A percentile compares a stretch with the other conserved stretches of the same genome.
These are phyloP conservation scores for Simmondsia chinensis DNA, from an alignment of 148 eudicot species.

Conservation along the genomic window DNA sequence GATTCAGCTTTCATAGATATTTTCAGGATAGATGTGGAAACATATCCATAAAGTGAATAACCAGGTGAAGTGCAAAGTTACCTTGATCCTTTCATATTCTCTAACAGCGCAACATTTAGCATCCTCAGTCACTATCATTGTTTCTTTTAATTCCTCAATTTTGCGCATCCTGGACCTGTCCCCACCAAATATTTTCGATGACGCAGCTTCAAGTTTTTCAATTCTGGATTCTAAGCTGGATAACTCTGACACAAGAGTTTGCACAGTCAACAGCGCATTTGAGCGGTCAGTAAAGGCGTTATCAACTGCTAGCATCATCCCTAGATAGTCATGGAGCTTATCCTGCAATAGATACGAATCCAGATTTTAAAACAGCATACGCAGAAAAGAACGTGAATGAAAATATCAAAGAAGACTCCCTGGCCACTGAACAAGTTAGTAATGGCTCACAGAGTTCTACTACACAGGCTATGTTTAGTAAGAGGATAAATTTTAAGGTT, in stretches of 20 bases:
- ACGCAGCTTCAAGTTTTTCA: conserved; percentile 86
- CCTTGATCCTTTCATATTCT: conserved; percentile 93
- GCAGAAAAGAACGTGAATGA: background rate
- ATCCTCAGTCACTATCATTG: conserved; percentile 71
- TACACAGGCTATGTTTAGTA: no score
- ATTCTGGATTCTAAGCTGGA: conserved; percentile 61
- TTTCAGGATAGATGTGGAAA: background rate
- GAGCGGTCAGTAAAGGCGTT: conserved; percentile 92
- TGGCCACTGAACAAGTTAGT: no score
- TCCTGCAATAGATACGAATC: conserved; percentile 45
- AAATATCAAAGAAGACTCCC: no score
- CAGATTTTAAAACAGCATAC: background rate
- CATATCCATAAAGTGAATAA: background rate
- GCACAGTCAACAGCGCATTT: conserved; percentile 89
- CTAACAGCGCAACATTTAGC: conserved; percentile 72
- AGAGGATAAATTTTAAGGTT: no score
- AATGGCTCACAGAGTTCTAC: no score
- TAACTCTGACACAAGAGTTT: conserved; percentile 77
- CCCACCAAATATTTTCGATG: conserved; percentile 95
- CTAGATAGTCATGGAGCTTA: conserved; percentile 95
- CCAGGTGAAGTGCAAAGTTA: conserved; percentile 11
- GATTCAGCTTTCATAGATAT: no score
- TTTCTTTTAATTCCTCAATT: conserved; percentile 86
- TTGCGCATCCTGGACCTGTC: conserved; percentile 79
- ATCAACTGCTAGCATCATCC: conserved; percentile 85